phyloP scores from a whole-genome alignment of 768 basidiomycete genomes.

The Tulasnella sp. region DNA sequence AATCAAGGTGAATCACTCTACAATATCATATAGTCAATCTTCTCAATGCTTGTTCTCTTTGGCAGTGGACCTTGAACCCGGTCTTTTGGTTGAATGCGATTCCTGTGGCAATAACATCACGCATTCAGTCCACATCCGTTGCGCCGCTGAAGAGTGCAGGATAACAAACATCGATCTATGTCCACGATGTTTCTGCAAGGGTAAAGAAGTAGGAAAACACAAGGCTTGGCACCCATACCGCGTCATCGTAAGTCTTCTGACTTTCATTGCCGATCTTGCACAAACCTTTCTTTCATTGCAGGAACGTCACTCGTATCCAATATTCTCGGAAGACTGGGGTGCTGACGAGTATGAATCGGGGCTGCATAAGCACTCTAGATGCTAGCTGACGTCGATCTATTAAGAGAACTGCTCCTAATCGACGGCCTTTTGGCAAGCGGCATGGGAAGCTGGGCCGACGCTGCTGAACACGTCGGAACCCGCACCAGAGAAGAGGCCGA shows the following conservation, averaged over 20 bases:
- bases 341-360: slow-evolving; percentile 72
- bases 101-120: slow-evolving; percentile 80
- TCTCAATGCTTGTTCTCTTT: not conserved
- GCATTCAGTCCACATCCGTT: slow-evolving; percentile 94
- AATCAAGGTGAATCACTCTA: not conserved
- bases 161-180: slow-evolving; percentile 80
- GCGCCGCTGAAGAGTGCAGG: slow-evolving; percentile 70
- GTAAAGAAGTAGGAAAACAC: slow-evolving; percentile 80
- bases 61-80: slow-evolving; percentile 41
- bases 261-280: not conserved
- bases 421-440: slow-evolving; percentile 83
- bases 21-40: not conserved
- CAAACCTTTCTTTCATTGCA: slow-evolving; percentile 24
- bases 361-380: not conserved
- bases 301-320: slow-evolving; percentile 95
- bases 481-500: slow-evolving; percentile 90
- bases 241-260: slow-evolving; percentile 53
- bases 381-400: not conserved
- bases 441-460: slow-evolving; percentile 93
- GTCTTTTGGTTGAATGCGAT: slow-evolving; percentile 75
- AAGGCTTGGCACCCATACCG: slow-evolving; percentile 82
- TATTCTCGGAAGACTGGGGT: slow-evolving; percentile 92
- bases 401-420: slow-evolving; percentile 76
- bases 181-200: slow-evolving; percentile 82
- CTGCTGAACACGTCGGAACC: slow-evolving; percentile 89